Percentiles rank a stretch among this genome's conserved stretches.
Conservation (phyloP, 495 filamentous ascomycete genomes). For the Penicillium canescens region DNA sequence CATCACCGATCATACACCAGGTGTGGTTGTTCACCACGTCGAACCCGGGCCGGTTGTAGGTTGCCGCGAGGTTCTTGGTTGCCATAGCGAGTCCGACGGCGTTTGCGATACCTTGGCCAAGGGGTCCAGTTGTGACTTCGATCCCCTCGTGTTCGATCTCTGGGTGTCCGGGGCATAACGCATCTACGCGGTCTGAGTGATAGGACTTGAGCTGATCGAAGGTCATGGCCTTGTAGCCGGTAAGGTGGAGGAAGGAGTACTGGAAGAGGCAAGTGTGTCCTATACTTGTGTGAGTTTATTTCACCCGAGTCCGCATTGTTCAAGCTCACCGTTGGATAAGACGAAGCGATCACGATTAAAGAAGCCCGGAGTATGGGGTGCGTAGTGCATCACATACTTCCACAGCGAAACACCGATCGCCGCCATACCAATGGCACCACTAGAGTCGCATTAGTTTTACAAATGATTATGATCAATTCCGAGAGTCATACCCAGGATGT, state of each 20-base stretch:
- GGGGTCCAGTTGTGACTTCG: slow-evolving; percentile 62
- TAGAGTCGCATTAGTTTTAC: slow-evolving; percentile 11
- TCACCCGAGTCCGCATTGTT: neutral
- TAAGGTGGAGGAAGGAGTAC: slow-evolving; percentile 58
- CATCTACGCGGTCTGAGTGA: slow-evolving; percentile 51
- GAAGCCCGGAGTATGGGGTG: slow-evolving; percentile 90
- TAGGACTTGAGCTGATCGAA: slow-evolving; percentile 62
- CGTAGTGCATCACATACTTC: slow-evolving; percentile 90
- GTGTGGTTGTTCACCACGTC: slow-evolving; percentile 50
- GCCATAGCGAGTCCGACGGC: slow-evolving; percentile 62
- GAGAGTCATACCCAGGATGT: slow-evolving; percentile 50
- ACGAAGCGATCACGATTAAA: slow-evolving; percentile 90
- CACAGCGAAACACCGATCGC: slow-evolving; percentile 86
- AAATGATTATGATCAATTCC: neutral
- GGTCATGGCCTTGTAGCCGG: slow-evolving; percentile 59
- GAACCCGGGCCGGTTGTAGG: slow-evolving; percentile 52
- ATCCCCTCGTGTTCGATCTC: slow-evolving; percentile 62
- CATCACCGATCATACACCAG: slow-evolving; percentile 61
- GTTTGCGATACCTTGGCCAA: slow-evolving; percentile 62
- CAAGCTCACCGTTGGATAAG: slow-evolving; percentile 55
- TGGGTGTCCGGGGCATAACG: slow-evolving; percentile 59
- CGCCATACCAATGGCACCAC: slow-evolving; percentile 86
- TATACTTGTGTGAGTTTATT: neutral
- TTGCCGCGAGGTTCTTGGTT: slow-evolving; percentile 54
- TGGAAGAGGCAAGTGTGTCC: slow-evolving; percentile 63